A percentile compares a stretch with the other conserved stretches of the same genome.
phyloP scores from a whole-genome alignment of 176 grass and related monocot genomes.

The Oryza meyeriana region DNA sequence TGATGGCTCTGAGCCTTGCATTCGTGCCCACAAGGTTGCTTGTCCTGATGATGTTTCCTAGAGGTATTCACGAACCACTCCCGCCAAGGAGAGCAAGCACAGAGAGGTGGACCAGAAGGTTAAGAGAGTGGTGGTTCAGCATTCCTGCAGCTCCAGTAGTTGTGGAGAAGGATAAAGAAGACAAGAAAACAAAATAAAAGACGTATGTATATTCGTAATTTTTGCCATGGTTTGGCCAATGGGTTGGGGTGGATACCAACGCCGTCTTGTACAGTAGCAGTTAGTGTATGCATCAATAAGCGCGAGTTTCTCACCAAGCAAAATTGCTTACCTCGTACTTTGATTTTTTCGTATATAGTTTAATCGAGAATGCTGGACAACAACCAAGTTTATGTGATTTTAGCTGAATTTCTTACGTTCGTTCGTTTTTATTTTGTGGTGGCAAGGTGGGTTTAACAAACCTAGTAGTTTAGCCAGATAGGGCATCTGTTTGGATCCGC shows the following conservation, averaged over 20 bases:
- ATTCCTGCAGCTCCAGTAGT: constrained; percentile 94
- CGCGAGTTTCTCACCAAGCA: background rate
- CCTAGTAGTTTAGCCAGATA: too few species aligned
- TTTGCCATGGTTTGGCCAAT: background rate
- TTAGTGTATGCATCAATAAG: constrained; percentile 16
- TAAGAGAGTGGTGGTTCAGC: constrained; percentile 99
- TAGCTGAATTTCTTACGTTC: background rate
- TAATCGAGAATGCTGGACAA: background rate
- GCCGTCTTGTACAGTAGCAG: constrained; percentile 24
- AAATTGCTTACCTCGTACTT: background rate
- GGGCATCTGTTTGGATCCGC: too few species aligned
- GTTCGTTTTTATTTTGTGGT: too few species aligned
- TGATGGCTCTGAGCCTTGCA: constrained; percentile 56
- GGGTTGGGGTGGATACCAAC: background rate
- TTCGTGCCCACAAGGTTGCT: constrained; percentile 62
- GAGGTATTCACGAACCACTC: constrained; percentile 83
- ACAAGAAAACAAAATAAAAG: constrained; percentile 76
- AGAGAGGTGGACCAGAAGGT: constrained; percentile 75
- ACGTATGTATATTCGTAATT: constrained; percentile 9
- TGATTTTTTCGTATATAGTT: background rate
- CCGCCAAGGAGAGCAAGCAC: constrained; percentile 62
- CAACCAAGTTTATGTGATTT: background rate
- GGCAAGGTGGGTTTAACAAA: too few species aligned
- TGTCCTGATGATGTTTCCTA: constrained; percentile 59
- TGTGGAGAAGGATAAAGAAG: constrained; percentile 78